Conservation (phyloP, 257 asterid genomes). For the Cinchona pubescens region DNA sequence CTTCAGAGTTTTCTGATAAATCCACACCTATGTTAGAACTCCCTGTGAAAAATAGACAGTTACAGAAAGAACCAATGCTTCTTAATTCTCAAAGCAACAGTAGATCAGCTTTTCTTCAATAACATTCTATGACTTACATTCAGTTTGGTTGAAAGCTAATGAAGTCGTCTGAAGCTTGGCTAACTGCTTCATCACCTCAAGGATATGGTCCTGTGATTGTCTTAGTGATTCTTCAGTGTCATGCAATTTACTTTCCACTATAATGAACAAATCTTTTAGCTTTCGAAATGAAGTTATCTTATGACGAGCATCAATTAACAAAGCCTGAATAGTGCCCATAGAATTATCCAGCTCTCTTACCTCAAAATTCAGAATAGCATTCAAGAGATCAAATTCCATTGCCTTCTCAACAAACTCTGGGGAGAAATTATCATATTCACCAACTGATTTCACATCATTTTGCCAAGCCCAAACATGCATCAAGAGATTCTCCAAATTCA, state of each 20-base stretch:
- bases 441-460: slow-evolving; percentile 43
- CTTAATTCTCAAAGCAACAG: neutral
- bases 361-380: slow-evolving; percentile 55
- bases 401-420: slow-evolving; percentile 57
- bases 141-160: slow-evolving; percentile 49
- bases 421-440: slow-evolving; percentile 51
- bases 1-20: slow-evolving; percentile 33
- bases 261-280: too few species aligned
- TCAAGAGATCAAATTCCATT: slow-evolving; percentile 55
- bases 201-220: slow-evolving; percentile 53
- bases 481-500: slow-evolving; percentile 60
- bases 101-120: neutral
- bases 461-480: slow-evolving; percentile 40
- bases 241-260: slow-evolving; percentile 46
- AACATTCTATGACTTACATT: slow-evolving; percentile 45
- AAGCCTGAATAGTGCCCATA: slow-evolving; percentile 44
- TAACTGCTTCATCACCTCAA: slow-evolving; percentile 70
- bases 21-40: slow-evolving; percentile 37
- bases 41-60: slow-evolving; percentile 36
- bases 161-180: slow-evolving; percentile 87
- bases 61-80: neutral
- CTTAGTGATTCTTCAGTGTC: slow-evolving; percentile 53
- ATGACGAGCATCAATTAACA: too few species aligned
- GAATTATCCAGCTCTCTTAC: slow-evolving; percentile 54
- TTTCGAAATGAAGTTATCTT: too few species aligned